These are phyloP conservation scores for Populus nigra DNA, from an alignment of 345 rosid species.

Conservation along the genomic window DNA sequence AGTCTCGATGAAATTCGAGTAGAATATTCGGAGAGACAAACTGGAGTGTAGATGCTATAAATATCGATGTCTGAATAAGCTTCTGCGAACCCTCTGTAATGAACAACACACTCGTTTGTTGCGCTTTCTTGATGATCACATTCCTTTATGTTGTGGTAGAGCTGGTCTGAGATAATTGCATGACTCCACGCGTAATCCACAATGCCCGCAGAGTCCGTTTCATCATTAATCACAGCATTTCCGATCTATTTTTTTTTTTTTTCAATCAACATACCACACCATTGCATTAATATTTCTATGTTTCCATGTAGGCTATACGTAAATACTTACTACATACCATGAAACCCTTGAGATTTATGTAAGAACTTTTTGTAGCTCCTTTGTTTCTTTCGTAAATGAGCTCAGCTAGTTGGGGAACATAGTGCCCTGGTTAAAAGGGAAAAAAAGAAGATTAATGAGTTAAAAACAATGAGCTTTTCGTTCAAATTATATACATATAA, in stretches of 20 bases:
- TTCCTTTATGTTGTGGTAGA: conserved; percentile 41
- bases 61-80: conserved; percentile 59
- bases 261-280: too few relatives aligned
- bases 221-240: conserved; percentile 64
- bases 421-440: conserved; percentile 46
- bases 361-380: conserved; percentile 24
- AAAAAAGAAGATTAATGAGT: too few relatives aligned
- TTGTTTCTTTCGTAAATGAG: conserved; percentile 54
- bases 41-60: conserved; percentile 63
- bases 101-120: conserved; percentile 19
- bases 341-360: conserved; percentile 73
- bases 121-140: conserved; percentile 23
- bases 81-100: conserved; percentile 28
- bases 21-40: conserved; percentile 32
- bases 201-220: conserved; percentile 49
- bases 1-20: conserved; percentile 19
- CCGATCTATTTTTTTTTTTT: conserved; percentile 47
- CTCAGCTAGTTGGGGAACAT: conserved; percentile 82
- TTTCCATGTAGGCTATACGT: too few relatives aligned
- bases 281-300: background rate
- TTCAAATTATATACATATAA: too few relatives aligned
- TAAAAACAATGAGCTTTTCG: too few relatives aligned
- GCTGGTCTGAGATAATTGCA: conserved; percentile 64
- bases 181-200: conserved; percentile 77
- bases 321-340: conserved; percentile 35